Evolutionary conservation across 2,329 filamentous ascomycete genomes (phyloP), one percentile per base, ranked within the genome.

Genomic region (Scytalidium sp.): DNA sequence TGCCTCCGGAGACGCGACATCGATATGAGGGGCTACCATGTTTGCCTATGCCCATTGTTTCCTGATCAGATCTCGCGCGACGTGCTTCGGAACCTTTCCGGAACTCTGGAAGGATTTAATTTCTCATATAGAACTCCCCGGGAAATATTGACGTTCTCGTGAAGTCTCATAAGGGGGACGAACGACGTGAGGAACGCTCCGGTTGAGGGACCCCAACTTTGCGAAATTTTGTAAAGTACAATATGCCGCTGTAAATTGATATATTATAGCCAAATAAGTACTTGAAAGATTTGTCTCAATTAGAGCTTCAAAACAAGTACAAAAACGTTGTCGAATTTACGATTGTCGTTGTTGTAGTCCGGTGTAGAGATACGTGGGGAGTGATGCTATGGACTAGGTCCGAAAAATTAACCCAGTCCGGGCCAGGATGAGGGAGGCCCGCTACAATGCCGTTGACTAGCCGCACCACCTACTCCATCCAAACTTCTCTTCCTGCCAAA

Each of bases 281-380:
- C 66, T 70, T 62, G 46, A 58, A 63, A 41, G 70, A 72, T 67
- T 70, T 72, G 67, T 55, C 69, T 54, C 50, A 41, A 45, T 49
- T 44, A 40, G 67, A 67, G 71, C 83, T 82, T 70, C 72, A 74
- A 62, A 84, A 84, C 62, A 77, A 88, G 84, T 80, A 80, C 76
- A 84, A 83, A 75, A 78, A 87, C 69, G 73, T 70, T 64, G 69
- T 67, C 65, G 59, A 70, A 71, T 67, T 60, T 58, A 54, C 52
- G 52, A 59, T 45, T 46, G 43, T 53, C 49, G 39, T 55, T 47
- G 20, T 19, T 32, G 21, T 43, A 43, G 66, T 60, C 63, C 58
- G 62, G 59, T 62, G 62, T 60, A 56, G 56, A 56, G 60, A 56
- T 49, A 56, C 63, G 58, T 56, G 58, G 59, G 57, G 56, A 52